Conservation (phyloP, 169 alveolate genomes). For the Eimeria mitis region DNA sequence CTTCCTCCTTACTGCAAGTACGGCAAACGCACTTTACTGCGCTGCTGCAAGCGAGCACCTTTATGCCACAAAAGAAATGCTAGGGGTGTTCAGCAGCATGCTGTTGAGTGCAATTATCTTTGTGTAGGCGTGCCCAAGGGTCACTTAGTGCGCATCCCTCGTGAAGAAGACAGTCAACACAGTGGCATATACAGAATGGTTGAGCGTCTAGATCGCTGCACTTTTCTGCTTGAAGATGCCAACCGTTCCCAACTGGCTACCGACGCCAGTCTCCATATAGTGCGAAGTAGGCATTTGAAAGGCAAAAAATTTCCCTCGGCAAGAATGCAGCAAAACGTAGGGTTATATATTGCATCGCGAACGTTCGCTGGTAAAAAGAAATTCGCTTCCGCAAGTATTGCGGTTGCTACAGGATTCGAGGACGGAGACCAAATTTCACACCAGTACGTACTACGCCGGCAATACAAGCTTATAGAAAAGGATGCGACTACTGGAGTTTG, state of each 20-base stretch:
- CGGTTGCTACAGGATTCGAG: conserved; percentile 47
- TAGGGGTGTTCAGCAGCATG: not conserved
- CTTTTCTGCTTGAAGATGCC: conserved; percentile 60
- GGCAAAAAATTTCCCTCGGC: not conserved
- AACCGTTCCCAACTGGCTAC: conserved; percentile 47
- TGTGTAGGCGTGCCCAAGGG: conserved; percentile 53
- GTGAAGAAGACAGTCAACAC: conserved; percentile 31
- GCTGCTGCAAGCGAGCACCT: not conserved
- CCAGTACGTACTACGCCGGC: conserved; percentile 6
- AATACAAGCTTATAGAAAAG: not conserved
- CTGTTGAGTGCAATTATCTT: not conserved
- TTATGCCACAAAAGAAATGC: not conserved
- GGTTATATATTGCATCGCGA: not conserved
- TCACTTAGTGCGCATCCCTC: conserved; percentile 43
- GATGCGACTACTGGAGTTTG: conserved; percentile 30
- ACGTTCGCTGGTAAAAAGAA: not conserved
- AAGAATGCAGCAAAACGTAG: not conserved
- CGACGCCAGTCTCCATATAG: conserved; percentile 52
- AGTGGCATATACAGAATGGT: conserved; percentile 52
- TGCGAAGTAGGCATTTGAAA: conserved; percentile 36
- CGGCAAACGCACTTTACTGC: not conserved
- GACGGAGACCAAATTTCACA: conserved; percentile 71
- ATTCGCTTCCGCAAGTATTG: not conserved
- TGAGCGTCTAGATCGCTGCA: conserved; percentile 61
- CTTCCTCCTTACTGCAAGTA: conserved; percentile 49